phyloP scores from a whole-genome alignment of 192 early-diverging fungal species.

The Helicostylum pulchrum region DNA sequence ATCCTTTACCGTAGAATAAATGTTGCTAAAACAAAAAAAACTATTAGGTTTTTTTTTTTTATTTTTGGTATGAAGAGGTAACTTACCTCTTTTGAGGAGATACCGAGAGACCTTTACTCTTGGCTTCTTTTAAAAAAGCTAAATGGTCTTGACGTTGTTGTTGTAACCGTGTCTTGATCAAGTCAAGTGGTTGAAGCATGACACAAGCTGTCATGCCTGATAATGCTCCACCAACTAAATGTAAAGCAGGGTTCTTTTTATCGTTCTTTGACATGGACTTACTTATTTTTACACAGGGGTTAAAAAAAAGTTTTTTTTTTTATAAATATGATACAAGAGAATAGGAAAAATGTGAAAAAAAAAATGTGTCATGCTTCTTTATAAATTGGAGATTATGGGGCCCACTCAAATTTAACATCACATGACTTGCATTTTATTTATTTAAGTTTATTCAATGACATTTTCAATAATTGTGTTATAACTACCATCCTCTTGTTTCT shows the following conservation, averaged over 20 bases:
- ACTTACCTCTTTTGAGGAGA: constrained; percentile 48
- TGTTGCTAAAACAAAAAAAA: constrained; percentile 34
- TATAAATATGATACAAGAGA: neutral
- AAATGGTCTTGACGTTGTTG: constrained; percentile 58
- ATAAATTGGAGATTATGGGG: no score
- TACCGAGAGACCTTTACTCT: constrained; percentile 41
- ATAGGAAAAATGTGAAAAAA: neutral
- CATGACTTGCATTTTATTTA: neutral
- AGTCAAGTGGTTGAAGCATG: constrained; percentile 85
- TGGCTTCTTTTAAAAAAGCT: constrained; percentile 44
- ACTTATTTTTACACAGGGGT: no score
- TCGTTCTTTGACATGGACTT: neutral
- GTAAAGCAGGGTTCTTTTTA: constrained; percentile 37
- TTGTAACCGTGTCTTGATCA: constrained; percentile 79
- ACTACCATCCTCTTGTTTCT: constrained; percentile 8
- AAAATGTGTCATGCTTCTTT: neutral
- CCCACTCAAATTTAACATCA: no score
- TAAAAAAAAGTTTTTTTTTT: neutral
- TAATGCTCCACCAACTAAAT: constrained; percentile 73
- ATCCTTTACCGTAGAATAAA: constrained; percentile 53
- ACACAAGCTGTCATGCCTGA: constrained; percentile 77
- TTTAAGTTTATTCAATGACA: neutral
- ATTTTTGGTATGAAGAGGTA: neutral
- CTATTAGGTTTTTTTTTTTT: neutral
- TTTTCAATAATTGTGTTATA: neutral